phyloP scores from a whole-genome alignment of 768 basidiomycete species.

The Naematelia aurantialba region DNA sequence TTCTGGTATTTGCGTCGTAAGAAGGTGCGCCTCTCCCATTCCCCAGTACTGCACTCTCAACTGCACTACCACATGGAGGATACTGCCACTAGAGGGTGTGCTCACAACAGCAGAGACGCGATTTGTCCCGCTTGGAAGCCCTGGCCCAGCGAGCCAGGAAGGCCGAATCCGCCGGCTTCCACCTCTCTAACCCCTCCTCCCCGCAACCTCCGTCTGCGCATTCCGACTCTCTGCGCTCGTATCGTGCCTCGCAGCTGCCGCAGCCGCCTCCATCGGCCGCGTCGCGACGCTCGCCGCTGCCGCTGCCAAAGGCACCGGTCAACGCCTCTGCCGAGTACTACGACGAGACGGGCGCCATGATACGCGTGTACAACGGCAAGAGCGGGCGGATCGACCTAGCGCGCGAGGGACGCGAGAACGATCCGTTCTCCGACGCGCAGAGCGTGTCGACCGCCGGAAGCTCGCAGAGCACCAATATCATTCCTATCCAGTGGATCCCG shows the following conservation, averaged over 20 bases:
- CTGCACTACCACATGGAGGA: too few species aligned
- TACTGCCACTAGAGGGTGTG: neutral
- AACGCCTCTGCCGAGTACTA: conserved; percentile 31
- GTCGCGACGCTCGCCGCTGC: conserved; percentile 5
- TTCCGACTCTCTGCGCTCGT: conserved; percentile 12
- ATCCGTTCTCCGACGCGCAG: conserved; percentile 45
- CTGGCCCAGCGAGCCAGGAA: conserved; percentile 37
- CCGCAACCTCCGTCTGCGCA: conserved; percentile 28
- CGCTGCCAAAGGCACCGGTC: conserved; percentile 29
- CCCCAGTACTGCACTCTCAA: too few species aligned
- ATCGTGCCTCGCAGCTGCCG: conserved; percentile 6
- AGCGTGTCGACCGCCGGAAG: conserved; percentile 30
- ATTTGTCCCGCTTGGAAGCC: conserved; percentile 39
- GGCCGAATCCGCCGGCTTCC: conserved; percentile 46
- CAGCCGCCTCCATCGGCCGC: conserved; percentile 20
- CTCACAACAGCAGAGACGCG: conserved; percentile 33
- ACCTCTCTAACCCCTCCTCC: conserved; percentile 39
- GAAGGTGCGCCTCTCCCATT: conserved; percentile 35
- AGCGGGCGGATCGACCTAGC: conserved; percentile 29
- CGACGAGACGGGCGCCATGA: conserved; percentile 24
- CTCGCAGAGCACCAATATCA: conserved; percentile 38
- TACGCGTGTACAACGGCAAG: conserved; percentile 29
- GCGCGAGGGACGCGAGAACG: conserved; percentile 6
- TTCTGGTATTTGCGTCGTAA: conserved; percentile 46
- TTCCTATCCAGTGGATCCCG: conserved; percentile 47